phyloP scores from a whole-genome alignment of 1,139 yeast genomes.

The Zygoascus meyerae region DNA sequence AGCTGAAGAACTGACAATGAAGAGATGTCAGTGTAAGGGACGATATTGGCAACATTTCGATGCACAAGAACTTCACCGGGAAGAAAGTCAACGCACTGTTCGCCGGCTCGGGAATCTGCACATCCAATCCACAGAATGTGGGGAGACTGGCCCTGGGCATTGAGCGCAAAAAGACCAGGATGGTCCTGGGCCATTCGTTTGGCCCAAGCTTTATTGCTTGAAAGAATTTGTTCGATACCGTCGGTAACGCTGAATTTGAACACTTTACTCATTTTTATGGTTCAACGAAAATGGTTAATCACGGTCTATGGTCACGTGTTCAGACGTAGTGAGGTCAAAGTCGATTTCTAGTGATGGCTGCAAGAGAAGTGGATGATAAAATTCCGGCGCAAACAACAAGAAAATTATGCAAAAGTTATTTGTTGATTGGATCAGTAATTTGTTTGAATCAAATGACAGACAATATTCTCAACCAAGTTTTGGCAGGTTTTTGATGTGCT shows the following conservation, averaged over 20 bases:
- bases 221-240: constrained; percentile 52
- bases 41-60: constrained; percentile 84
- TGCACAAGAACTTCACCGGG: constrained; percentile 97
- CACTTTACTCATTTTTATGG: constrained; percentile 8
- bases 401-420: too few species aligned
- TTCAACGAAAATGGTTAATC: too few species aligned
- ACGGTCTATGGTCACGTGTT: too few species aligned
- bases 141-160: constrained; percentile 84
- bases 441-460: too few species aligned
- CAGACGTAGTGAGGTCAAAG: too few species aligned
- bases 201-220: constrained; percentile 65
- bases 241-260: constrained; percentile 29
- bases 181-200: constrained; percentile 52
- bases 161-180: constrained; percentile 60
- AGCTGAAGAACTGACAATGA: constrained; percentile 82
- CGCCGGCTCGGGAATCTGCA: constrained; percentile 89
- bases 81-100: constrained; percentile 60
- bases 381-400: too few species aligned
- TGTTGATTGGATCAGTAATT: too few species aligned
- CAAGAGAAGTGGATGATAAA: too few species aligned
- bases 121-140: constrained; percentile 96
- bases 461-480: too few species aligned
- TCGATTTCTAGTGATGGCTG: too few species aligned
- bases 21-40: constrained; percentile 66
- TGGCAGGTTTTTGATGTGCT: too few species aligned